Percentiles rank a stretch among this genome's conserved stretches.
These are phyloP conservation scores for Wickerhamiella lipophila DNA, from an alignment of 805 yeast species.

Conservation along the genomic window DNA sequence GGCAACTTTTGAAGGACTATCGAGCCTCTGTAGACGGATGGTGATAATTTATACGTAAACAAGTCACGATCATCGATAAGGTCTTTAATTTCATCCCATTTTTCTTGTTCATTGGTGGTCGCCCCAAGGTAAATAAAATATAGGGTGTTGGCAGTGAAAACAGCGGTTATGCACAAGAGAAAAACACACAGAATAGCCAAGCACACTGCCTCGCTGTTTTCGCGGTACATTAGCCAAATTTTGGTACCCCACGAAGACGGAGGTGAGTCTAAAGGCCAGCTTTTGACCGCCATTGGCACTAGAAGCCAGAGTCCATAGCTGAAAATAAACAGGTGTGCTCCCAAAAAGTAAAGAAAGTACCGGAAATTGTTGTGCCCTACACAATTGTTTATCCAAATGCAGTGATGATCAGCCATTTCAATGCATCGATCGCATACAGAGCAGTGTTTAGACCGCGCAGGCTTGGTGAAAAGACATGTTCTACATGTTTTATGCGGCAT, in stretches of 20 bases:
- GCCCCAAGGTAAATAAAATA: slow-evolving; percentile 48
- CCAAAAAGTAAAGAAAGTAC: slow-evolving; percentile 46
- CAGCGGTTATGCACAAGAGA: slow-evolving; percentile 34
- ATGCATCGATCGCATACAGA: slow-evolving; percentile 38
- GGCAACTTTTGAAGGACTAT: slow-evolving; percentile 23
- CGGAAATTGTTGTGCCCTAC: slow-evolving; percentile 47
- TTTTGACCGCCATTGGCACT: background rate
- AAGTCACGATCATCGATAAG: slow-evolving; percentile 34
- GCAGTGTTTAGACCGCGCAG: slow-evolving; percentile 54
- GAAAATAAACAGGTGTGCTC: slow-evolving; percentile 36
- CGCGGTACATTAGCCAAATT: slow-evolving; percentile 14
- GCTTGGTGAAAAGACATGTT: slow-evolving; percentile 38
- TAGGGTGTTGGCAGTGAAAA: slow-evolving; percentile 37
- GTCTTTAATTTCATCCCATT: slow-evolving; percentile 55
- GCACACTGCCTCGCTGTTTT: slow-evolving; percentile 25
- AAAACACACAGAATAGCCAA: slow-evolving; percentile 35
- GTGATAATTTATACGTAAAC: slow-evolving; percentile 23
- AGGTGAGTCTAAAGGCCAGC: background rate
- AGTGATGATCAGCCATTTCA: slow-evolving; percentile 45
- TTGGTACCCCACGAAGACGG: background rate
- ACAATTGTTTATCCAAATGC: slow-evolving; percentile 52
- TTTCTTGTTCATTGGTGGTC: slow-evolving; percentile 61
- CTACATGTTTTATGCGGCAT: slow-evolving; percentile 35
- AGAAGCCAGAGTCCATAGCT: slow-evolving; percentile 32
- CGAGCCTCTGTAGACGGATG: slow-evolving; percentile 15